A percentile compares a stretch with the other conserved stretches of the same genome.
phyloP scores from a whole-genome alignment of 345 rosid genomes.

The Geranium brycei region DNA sequence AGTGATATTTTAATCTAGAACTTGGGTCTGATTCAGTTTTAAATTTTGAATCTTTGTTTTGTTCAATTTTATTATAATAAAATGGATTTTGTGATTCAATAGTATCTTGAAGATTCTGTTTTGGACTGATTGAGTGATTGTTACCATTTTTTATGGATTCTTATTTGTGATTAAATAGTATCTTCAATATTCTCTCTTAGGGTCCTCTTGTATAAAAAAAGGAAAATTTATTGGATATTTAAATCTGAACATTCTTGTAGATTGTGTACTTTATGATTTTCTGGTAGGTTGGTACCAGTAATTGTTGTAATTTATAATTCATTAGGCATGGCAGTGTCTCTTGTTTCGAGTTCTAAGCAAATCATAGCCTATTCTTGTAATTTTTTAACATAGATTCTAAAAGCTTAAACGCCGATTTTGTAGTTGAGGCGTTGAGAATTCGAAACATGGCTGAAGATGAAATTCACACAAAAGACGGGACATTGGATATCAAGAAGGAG shows the following conservation, averaged over 20 bases:
- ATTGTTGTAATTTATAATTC: too few species aligned
- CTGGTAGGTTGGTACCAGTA: too few species aligned
- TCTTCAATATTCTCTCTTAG: neutral
- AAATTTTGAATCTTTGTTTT: too few species aligned
- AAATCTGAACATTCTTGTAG: too few species aligned
- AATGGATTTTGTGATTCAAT: too few species aligned
- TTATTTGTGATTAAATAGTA: neutral
- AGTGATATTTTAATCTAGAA: neutral
- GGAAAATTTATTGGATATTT: neutral
- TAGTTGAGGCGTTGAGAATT: neutral
- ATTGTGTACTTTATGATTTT: too few species aligned
- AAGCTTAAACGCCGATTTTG: neutral
- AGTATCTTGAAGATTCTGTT: too few species aligned
- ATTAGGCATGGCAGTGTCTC: neutral
- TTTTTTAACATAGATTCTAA: neutral
- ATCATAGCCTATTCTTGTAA: too few species aligned
- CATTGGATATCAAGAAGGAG: conserved; percentile 47
- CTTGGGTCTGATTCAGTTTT: neutral
- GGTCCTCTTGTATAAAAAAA: neutral
- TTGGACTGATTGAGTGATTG: too few species aligned
- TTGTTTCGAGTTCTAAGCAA: too few species aligned
- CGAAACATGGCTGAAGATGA: conserved; percentile 47
- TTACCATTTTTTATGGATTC: neutral
- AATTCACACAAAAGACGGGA: conserved; percentile 57
- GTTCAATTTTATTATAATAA: too few species aligned